phyloP scores from a whole-genome alignment of 331 rosid species.

The Quercus phellos region DNA sequence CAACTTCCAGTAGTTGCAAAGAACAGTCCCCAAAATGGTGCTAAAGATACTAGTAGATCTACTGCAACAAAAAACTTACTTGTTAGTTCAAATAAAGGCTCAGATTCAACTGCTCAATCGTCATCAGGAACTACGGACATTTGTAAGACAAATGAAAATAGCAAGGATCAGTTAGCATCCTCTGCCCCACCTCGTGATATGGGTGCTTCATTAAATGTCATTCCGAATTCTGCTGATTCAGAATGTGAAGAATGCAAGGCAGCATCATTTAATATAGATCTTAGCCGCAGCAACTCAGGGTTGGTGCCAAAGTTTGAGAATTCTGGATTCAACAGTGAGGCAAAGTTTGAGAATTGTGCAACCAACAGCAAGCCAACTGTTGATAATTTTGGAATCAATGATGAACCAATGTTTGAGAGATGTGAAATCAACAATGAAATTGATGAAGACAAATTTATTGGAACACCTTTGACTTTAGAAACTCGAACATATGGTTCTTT shows the following conservation, averaged over 20 bases:
- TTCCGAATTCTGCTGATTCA: slow-evolving; percentile 55
- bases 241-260: slow-evolving; percentile 50
- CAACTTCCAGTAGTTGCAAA: slow-evolving; percentile 80
- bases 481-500: slow-evolving; percentile 55
- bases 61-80: slow-evolving; percentile 39
- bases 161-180: slow-evolving; percentile 62
- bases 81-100: slow-evolving; percentile 48
- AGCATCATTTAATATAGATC: slow-evolving; percentile 41
- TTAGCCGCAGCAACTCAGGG: slow-evolving; percentile 47
- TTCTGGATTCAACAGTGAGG: slow-evolving; percentile 27
- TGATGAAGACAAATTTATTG: slow-evolving; percentile 35
- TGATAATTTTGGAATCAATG: slow-evolving; percentile 32
- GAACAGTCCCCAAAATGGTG: slow-evolving; percentile 45
- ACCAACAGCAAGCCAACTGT: slow-evolving; percentile 20
- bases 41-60: slow-evolving; percentile 48
- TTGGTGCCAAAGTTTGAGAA: slow-evolving; percentile 32
- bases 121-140: slow-evolving; percentile 61
- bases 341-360: slow-evolving; percentile 26
- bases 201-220: slow-evolving; percentile 54
- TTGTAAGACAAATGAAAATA: slow-evolving; percentile 45
- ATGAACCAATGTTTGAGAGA: slow-evolving; percentile 10
- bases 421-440: slow-evolving; percentile 24
- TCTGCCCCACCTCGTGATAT: slow-evolving; percentile 46
- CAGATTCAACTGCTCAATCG: slow-evolving; percentile 58
- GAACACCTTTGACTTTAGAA: slow-evolving; percentile 40